Evolutionary conservation across 1,139 yeast genomes (phyloP).

Genomic region (Suhomyces bribrorum): DNA sequence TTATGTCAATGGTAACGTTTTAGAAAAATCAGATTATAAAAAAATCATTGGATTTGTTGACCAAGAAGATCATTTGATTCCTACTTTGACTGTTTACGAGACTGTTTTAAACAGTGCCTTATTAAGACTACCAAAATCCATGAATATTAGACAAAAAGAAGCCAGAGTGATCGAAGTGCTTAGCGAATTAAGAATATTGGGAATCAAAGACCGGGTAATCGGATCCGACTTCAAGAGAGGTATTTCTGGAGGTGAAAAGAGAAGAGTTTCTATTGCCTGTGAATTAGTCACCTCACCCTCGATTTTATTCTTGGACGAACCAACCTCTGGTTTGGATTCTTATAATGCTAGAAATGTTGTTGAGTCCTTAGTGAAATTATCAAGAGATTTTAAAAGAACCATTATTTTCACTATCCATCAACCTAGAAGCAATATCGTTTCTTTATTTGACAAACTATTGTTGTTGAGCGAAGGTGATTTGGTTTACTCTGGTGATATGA

Average conservation of each 20-base stretch:
- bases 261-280: slow-evolving; percentile 88
- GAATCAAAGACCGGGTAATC: slow-evolving; percentile 79
- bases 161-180: slow-evolving; percentile 82
- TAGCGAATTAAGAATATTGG: slow-evolving; percentile 77
- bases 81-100: slow-evolving; percentile 93
- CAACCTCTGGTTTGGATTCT: slow-evolving; percentile 93
- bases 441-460: slow-evolving; percentile 80
- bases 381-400: slow-evolving; percentile 80
- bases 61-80: slow-evolving; percentile 88
- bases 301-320: slow-evolving; percentile 79
- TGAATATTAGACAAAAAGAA: slow-evolving; percentile 73
- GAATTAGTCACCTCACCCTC: slow-evolving; percentile 87
- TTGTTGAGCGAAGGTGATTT: slow-evolving; percentile 82
- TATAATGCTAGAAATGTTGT: slow-evolving; percentile 90
- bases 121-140: slow-evolving; percentile 75
- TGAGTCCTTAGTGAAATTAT: slow-evolving; percentile 78
- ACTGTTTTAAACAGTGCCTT: slow-evolving; percentile 92
- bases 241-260: slow-evolving; percentile 90
- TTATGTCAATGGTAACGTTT: slow-evolving; percentile 67
- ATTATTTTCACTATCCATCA: slow-evolving; percentile 93
- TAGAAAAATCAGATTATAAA: slow-evolving; percentile 47
- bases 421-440: slow-evolving; percentile 95
- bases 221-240: slow-evolving; percentile 92
- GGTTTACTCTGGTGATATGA: slow-evolving; percentile 84
- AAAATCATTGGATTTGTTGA: slow-evolving; percentile 93